Evolutionary conservation across 768 basidiomycete species (phyloP), one percentile per base, ranked within the genome.

Genomic region (Grammothele lineata): DNA sequence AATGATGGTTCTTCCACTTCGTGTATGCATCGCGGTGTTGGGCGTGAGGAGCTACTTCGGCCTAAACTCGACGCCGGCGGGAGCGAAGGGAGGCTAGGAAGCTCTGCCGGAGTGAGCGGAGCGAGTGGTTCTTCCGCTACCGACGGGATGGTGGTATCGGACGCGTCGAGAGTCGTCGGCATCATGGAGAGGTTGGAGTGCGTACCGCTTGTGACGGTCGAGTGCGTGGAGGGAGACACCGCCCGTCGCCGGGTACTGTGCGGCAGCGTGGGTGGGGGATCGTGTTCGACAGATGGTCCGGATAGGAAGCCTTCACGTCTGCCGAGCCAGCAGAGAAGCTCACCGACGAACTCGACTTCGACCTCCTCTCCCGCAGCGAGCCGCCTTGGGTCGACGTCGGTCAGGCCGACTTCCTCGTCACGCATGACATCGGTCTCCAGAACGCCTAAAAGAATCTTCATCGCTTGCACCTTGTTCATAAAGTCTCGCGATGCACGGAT

Each of bases 371-470:
- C 86, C 3, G 69, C 64, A 0, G 85, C 87, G 4, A 90, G 73
- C 26, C 70, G 67, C 23, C 77, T 66, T 1, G 86, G 86, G 49
- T 90, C 86, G 27, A 89, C 62, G 26, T 73, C 70, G 50, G 76
- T 77, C 8, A 89, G 68, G 0, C 85, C 86, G 5, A 88, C 75
- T 49, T 85, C 80, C 41, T 65, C 63, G 25, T 63, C 57, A 54
- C 69, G 59, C 12, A 89, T 58, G 27, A 88, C 64, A 51, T 89
- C 86, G 24, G 69, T 74, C 50, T 86, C 82, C 5, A 90, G 70
- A 5, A 87, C 76, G 1, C 87, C 87, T 6, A 90, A 71, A 45
- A 91, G 84, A 3, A 89, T 70, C 56, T 89, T 87, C 72, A 85
- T 82, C 25, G 76, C 77, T 38, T 83, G 76, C 1, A 85, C 62